Conservation (phyloP, 2,329 filamentous ascomycete species). For the Diaporthe sp. region DNA sequence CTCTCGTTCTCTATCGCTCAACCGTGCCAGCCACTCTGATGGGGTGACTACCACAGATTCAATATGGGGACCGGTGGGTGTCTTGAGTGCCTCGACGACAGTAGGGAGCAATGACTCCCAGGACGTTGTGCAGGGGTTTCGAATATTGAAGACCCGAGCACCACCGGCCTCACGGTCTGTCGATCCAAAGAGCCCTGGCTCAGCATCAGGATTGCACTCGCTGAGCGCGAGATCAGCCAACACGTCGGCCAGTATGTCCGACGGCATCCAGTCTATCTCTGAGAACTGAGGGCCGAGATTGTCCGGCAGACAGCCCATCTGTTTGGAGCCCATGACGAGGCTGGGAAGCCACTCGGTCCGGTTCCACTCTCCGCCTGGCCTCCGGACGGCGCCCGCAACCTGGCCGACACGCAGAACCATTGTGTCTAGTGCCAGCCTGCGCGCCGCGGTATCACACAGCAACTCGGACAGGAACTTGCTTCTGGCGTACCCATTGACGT, state of each 20-base stretch:
- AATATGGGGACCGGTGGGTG: neutral
- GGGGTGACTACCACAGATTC: conserved; percentile 8
- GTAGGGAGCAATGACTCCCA: conserved; percentile 41
- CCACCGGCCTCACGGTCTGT: too few relatives aligned
- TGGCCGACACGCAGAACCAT: neutral
- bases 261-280: conserved; percentile 23
- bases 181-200: neutral
- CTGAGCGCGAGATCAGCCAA: neutral
- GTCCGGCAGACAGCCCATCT: conserved; percentile 2
- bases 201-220: neutral
- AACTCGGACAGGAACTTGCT: neutral
- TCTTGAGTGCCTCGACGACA: conserved; percentile 37
- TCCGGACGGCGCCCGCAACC: too few relatives aligned
- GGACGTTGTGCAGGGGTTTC: conserved; percentile 22
- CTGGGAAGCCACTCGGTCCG: conserved; percentile 28
- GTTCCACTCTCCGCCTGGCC: conserved; percentile 8
- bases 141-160: neutral
- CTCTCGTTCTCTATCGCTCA: neutral
- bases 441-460: neutral
- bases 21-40: conserved; percentile 38
- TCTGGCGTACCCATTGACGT: neutral
- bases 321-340: conserved; percentile 7
- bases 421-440: neutral
- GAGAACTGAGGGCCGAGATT: conserved; percentile 9
- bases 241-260: conserved; percentile 13